A percentile compares a stretch with the other conserved stretches of the same genome.
Evolutionary conservation across 441 rosid species (phyloP).

Genomic region (Adansonia madagascariensis): DNA sequence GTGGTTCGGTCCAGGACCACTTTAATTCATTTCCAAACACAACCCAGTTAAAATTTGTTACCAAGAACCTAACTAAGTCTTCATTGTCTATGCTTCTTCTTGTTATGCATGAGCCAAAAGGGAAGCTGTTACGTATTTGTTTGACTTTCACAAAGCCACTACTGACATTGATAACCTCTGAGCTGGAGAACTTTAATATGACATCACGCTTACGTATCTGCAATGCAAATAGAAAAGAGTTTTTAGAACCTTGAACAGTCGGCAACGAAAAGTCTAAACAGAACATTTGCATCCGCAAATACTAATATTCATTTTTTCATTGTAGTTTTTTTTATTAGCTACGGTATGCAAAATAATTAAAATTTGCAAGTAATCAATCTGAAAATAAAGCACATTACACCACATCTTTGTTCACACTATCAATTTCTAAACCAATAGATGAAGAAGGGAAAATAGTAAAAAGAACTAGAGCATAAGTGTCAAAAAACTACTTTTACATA

Average conservation of each 20-base stretch:
- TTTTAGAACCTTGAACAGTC: constrained; percentile 1
- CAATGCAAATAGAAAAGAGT: constrained; percentile 26
- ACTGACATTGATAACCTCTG: constrained; percentile 36
- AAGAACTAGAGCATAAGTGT: background rate
- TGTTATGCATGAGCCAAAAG: constrained; percentile 78
- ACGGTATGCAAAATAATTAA: background rate
- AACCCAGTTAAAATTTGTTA: constrained; percentile 77
- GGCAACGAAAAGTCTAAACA: background rate
- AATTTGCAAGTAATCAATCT: background rate
- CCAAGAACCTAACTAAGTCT: constrained; percentile 67
- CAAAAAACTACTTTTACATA: background rate
- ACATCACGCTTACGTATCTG: constrained; percentile 80
- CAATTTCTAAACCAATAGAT: background rate
- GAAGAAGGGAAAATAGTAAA: background rate
- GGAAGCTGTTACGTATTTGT: constrained; percentile 73
- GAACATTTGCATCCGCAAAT: background rate
- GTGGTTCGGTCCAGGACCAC: constrained; percentile 90
- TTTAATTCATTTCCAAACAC: constrained; percentile 85
- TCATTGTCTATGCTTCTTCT: constrained; percentile 78
- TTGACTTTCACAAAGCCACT: constrained; percentile 54
- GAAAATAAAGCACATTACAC: constrained; percentile 5
- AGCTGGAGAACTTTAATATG: constrained; percentile 53
- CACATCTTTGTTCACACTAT: background rate
- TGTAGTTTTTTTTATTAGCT: background rate
- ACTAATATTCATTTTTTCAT: background rate